Conservation (phyloP, 202 grass and related monocot genomes). For the Schoenoplectus tabernaemontani region DNA sequence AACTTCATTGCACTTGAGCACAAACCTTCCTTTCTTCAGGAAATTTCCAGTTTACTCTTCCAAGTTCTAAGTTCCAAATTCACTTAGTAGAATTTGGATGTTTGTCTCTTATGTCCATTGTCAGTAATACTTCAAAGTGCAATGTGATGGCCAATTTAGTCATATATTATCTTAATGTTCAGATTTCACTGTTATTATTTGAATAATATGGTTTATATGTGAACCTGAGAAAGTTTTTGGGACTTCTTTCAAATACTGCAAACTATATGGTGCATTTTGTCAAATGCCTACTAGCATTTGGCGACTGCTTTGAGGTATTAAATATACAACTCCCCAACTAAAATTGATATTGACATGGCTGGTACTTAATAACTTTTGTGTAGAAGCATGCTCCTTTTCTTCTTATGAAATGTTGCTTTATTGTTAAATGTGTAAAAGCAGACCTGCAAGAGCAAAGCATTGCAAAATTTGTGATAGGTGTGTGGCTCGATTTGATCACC, state of each 20-base stretch:
- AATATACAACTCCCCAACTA: not conserved
- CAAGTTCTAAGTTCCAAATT: not conserved
- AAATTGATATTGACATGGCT: not conserved
- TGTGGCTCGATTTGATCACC: conserved; percentile 96
- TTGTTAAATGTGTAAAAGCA: conserved; percentile 38
- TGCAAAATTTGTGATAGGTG: conserved; percentile 96
- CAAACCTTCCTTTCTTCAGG: not conserved
- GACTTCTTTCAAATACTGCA: not conserved
- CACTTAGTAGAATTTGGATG: not conserved
- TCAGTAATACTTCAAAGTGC: not conserved
- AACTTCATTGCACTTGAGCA: not conserved
- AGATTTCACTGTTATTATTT: not conserved
- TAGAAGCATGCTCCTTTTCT: not conserved
- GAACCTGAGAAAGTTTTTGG: not conserved
- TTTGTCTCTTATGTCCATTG: not conserved
- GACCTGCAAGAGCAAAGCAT: conserved; percentile 96
- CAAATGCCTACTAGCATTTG: not conserved
- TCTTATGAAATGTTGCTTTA: conserved; percentile 24
- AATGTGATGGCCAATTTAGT: not conserved
- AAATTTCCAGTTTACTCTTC: not conserved
- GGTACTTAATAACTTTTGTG: not conserved
- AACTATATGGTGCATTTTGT: not conserved
- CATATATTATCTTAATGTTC: not conserved
- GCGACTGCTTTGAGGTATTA: not conserved
- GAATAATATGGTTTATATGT: not conserved